phyloP scores from a whole-genome alignment of 495 filamentous ascomycete genomes.

The Trichoderma parareesei region DNA sequence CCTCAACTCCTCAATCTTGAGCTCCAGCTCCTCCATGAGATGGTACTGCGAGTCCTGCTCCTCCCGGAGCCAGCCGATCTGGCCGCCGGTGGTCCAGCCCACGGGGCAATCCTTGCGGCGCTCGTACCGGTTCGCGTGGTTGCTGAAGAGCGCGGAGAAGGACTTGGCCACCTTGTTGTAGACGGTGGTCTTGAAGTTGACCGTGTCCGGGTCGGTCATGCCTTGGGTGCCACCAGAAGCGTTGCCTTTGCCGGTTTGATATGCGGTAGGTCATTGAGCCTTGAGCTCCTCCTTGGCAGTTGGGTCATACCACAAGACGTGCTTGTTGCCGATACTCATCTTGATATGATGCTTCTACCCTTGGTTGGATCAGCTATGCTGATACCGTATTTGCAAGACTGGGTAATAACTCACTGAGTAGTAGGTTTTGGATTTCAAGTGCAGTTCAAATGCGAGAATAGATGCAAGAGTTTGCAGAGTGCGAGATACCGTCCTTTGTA shows the following conservation, averaged over 20 bases:
- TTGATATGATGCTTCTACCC: background rate
- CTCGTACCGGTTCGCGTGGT: background rate
- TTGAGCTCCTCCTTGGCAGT: too few species aligned
- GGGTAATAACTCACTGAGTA: too few species aligned
- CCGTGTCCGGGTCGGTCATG: background rate
- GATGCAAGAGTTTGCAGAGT: too few species aligned
- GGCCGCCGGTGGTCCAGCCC: slow-evolving; percentile 1
- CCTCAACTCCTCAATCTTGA: background rate
- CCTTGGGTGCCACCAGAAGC: background rate
- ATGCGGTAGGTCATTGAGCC: background rate
- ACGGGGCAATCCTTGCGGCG: too few species aligned
- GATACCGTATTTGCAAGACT: too few species aligned
- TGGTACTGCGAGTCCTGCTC: slow-evolving; percentile 1
- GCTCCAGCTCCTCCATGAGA: slow-evolving; percentile 1
- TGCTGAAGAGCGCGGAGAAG: background rate
- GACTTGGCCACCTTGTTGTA: background rate
- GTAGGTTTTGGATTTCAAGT: too few species aligned
- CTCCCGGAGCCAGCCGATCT: background rate
- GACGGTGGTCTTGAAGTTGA: background rate
- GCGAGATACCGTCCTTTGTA: too few species aligned
- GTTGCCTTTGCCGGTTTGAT: background rate
- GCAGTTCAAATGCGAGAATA: too few species aligned
- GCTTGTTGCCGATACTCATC: background rate
- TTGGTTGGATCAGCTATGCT: background rate
- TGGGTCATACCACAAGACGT: background rate